Evolutionary conservation across 73 alveolate genomes (phyloP), one percentile per base, ranked within the genome.

Genomic region (Blepharisma stoltei): DNA sequence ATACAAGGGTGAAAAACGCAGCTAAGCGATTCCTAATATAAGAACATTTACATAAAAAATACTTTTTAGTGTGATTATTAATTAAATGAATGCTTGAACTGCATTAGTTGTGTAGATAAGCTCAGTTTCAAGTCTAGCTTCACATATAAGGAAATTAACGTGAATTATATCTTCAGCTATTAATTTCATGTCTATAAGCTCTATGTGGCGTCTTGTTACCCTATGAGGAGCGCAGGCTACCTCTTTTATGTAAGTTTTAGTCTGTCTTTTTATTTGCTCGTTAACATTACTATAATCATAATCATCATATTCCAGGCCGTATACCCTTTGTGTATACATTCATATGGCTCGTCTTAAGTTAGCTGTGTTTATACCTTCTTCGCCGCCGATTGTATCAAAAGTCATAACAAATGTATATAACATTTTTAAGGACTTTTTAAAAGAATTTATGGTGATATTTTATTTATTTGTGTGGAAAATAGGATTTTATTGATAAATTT

Each of bases 1-100:
- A 69, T 43, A 43, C 79, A 43, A 69, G 45, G 5, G 79, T 69
- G 21, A 69, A 69, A 44, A 25, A 55, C 9, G 20, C 81, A 11
- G 82, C 82, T n/a, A 73, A 21, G 45, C 43, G 32, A 55, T 73
- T 53, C 52, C 54, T 73, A 47, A 69, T 37, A 8, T 69, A 69
- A 41, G 27, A 0, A 32, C 3, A 32, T 32, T 32, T 32, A 32
- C 41, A 32, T 32, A 32, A 32, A 32, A 32, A 32, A 32, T 32
- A 32, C 41, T 32, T 32, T n/a, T 32, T 32, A 32, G 41, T 52
- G 67, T 52, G 67, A 52, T 52, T 52, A 52, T 52, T 52, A 20
- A n/a, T 52, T 20, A 52, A 52, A 52, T 52, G 67, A 32, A 32
- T 32, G 41, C 41, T 32, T 32, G 41, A 32, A 32, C 41, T 32